A percentile compares a stretch with the other conserved stretches of the same genome.
Evolutionary conservation across 2,329 filamentous ascomycete genomes (phyloP).

Genomic region (Pseudogymnoascus pannorum): DNA sequence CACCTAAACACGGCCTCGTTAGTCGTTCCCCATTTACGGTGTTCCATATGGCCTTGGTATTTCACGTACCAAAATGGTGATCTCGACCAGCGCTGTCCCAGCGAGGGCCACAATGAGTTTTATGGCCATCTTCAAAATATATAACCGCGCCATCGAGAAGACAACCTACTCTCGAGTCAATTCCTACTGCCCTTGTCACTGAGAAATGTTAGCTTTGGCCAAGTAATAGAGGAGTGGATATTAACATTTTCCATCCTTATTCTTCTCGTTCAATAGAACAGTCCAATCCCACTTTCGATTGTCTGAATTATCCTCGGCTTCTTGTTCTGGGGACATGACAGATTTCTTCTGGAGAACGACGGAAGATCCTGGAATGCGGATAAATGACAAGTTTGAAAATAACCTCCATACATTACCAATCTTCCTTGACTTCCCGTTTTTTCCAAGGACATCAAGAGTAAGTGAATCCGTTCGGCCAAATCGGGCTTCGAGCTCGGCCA

Average conservation of each 20-base stretch:
- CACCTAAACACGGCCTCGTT: conserved; percentile 12
- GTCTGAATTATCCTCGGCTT: background rate
- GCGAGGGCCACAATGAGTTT: conserved; percentile 36
- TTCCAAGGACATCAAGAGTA: conserved; percentile 29
- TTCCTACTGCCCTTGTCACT: conserved; percentile 33
- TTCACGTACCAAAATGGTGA: conserved; percentile 13
- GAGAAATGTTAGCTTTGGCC: background rate
- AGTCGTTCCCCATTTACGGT: background rate
- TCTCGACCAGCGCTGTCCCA: background rate
- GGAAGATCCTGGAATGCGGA: conserved; percentile 34
- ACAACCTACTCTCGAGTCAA: conserved; percentile 39
- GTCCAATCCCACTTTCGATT: conserved; percentile 25
- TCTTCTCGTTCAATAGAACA: conserved; percentile 24
- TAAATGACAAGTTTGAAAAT: conserved; percentile 26
- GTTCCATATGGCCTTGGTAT: background rate
- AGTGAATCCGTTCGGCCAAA: conserved; percentile 28
- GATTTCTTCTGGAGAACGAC: conserved; percentile 32
- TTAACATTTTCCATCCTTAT: conserved; percentile 16
- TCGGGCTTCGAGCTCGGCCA: conserved; percentile 26
- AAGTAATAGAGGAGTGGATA: background rate
- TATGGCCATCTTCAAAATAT: conserved; percentile 37
- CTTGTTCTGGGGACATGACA: conserved; percentile 4
- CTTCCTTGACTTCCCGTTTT: conserved; percentile 35
- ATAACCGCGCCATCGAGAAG: conserved; percentile 40
- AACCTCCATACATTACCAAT: conserved; percentile 31